These are phyloP conservation scores for Monosporascus sp. DNA, from an alignment of 2,329 filamentous ascomycete genomes.

Conservation along the genomic window DNA sequence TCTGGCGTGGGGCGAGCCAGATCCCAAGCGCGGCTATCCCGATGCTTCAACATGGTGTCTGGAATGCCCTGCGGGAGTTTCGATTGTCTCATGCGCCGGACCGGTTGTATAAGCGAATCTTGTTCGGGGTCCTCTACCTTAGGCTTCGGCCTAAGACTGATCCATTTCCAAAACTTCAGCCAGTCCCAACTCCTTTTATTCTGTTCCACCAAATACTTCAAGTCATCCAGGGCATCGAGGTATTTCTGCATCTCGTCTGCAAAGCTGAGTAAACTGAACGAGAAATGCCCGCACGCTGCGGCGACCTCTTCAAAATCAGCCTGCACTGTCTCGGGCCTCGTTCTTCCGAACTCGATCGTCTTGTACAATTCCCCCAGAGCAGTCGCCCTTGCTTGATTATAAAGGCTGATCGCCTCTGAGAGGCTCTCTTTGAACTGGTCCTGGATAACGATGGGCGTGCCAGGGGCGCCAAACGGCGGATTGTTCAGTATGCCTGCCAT, in stretches of 20 bases:
- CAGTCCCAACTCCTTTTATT: slow-evolving; percentile 71
- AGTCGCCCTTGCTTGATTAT: slow-evolving; percentile 67
- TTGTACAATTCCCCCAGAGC: slow-evolving; percentile 77
- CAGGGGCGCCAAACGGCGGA: slow-evolving; percentile 69
- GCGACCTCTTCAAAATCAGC: slow-evolving; percentile 97
- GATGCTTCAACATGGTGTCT: slow-evolving; percentile 44
- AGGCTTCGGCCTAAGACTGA: slow-evolving; percentile 24
- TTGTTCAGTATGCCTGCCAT: slow-evolving; percentile 84
- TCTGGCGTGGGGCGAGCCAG: slow-evolving; percentile 38
- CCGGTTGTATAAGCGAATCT: slow-evolving; percentile 33
- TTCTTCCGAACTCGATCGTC: slow-evolving; percentile 65
- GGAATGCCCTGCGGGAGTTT: slow-evolving; percentile 53
- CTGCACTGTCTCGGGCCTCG: slow-evolving; percentile 67
- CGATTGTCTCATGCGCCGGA: slow-evolving; percentile 46
- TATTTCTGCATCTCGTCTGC: slow-evolving; percentile 84
- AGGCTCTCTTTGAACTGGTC: slow-evolving; percentile 77
- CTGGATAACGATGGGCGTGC: slow-evolving; percentile 68
- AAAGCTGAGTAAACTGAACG: slow-evolving; percentile 84
- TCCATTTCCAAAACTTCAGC: slow-evolving; percentile 68
- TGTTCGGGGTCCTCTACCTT: slow-evolving; percentile 37
- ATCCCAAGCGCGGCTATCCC: slow-evolving; percentile 52
- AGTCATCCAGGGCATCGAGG: slow-evolving; percentile 75
- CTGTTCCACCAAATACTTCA: slow-evolving; percentile 66
- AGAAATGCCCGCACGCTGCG: slow-evolving; percentile 96
- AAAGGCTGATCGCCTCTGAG: slow-evolving; percentile 72